Evolutionary conservation across 129 eudicot genomes (phyloP).

Genomic region (Pseudognaphalium luteoalbum): DNA sequence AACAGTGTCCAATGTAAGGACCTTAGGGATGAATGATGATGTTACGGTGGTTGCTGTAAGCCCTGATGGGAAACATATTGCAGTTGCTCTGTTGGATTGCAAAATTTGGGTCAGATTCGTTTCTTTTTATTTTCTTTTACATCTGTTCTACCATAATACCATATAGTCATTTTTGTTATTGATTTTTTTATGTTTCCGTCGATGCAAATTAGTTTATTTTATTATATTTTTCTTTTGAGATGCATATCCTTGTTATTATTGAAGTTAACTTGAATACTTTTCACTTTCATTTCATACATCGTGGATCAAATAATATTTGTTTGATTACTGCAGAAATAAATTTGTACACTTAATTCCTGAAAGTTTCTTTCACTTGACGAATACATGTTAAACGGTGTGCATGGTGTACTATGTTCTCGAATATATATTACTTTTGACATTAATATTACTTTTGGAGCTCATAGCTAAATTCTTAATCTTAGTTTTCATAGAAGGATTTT

Average conservation of each 20-base stretch:
- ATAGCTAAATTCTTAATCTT: not conserved
- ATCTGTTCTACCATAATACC: not conserved
- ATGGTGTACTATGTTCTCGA: slow-evolving; percentile 1
- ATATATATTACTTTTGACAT: not conserved
- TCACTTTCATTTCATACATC: no score
- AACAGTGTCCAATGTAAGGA: slow-evolving; percentile 66
- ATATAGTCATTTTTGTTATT: not conserved
- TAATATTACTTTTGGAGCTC: not conserved
- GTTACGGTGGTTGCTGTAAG: slow-evolving; percentile 78
- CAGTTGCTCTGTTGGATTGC: slow-evolving; percentile 80
- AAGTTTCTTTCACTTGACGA: not conserved
- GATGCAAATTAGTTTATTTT: not conserved
- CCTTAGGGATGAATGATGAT: slow-evolving; percentile 78
- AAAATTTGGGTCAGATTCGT: slow-evolving; percentile 67
- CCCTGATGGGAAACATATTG: slow-evolving; percentile 79
- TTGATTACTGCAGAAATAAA: no score
- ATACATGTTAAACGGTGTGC: slow-evolving; percentile 5
- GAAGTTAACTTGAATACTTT: no score
- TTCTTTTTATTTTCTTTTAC: slow-evolving; percentile 10
- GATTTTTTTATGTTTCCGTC: not conserved
- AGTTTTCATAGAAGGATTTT: not conserved
- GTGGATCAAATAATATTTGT: no score
- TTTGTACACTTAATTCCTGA: no score
- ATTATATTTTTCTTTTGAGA: not conserved
- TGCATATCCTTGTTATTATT: not conserved